Conservation (phyloP, 495 filamentous ascomycete species). For the Jackrogersella multiformis region DNA sequence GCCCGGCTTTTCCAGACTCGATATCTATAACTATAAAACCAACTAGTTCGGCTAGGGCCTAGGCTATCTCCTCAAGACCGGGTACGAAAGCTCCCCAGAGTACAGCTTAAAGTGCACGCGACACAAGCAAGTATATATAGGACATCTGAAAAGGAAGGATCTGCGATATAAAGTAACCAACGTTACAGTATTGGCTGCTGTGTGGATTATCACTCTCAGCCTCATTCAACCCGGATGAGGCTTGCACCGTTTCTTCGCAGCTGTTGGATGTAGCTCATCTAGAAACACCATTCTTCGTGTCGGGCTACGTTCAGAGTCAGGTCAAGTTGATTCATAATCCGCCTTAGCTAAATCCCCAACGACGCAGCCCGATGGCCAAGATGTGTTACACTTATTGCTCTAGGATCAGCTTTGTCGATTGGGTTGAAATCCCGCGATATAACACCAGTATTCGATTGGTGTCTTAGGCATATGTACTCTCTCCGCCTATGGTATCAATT, state of each 20-base stretch:
- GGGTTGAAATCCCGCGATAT: conserved; percentile 4
- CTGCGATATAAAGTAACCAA: conserved; percentile 33
- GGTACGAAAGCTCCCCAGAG: background rate
- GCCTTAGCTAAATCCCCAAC: conserved; percentile 3
- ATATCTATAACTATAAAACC: conserved; percentile 18
- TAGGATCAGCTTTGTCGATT: background rate
- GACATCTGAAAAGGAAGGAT: conserved; percentile 31
- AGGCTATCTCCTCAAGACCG: conserved; percentile 22
- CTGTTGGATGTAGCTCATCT: conserved; percentile 10
- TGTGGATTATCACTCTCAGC: conserved; percentile 37
- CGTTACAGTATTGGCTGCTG: conserved; percentile 41
- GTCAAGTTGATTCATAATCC: conserved; percentile 25
- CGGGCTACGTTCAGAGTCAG: conserved; percentile 18
- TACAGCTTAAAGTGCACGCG: conserved; percentile 37
- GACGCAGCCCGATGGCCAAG: conserved; percentile 6
- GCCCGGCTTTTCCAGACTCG: conserved; percentile 15
- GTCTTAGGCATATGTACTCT: conserved; percentile 24
- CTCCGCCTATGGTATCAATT: conserved; percentile 1
- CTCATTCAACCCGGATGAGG: conserved; percentile 38
- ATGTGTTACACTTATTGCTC: conserved; percentile 13
- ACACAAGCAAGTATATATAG: conserved; percentile 12
- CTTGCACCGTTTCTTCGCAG: conserved; percentile 30
- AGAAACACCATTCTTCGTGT: conserved; percentile 39
- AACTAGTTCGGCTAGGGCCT: conserved; percentile 23
- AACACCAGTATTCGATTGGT: conserved; percentile 5